phyloP scores from a whole-genome alignment of 768 basidiomycete species.

The Pisolithus marmoratus region DNA sequence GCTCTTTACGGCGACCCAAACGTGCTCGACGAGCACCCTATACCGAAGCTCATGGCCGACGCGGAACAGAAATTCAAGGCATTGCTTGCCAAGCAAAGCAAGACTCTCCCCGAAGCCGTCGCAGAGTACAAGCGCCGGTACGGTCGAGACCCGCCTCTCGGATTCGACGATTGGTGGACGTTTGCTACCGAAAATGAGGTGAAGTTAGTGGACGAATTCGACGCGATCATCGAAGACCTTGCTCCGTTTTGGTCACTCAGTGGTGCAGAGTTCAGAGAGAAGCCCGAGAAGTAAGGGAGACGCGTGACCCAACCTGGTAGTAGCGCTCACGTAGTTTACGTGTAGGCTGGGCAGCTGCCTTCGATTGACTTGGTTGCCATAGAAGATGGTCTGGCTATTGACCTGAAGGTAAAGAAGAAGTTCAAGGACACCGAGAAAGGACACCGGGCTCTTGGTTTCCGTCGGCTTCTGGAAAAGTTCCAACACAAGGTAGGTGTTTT shows the following conservation, averaged over 20 bases:
- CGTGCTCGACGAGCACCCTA: slow-evolving; percentile 59
- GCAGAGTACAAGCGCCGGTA: slow-evolving; percentile 78
- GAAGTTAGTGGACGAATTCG: slow-evolving; percentile 87
- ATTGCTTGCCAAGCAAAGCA: slow-evolving; percentile 71
- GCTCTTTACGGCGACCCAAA: not conserved
- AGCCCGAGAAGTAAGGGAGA: slow-evolving; percentile 45
- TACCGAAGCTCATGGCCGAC: slow-evolving; percentile 75
- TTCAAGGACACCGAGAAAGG: slow-evolving; percentile 66
- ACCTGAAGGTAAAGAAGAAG: slow-evolving; percentile 49
- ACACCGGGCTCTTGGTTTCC: slow-evolving; percentile 73
- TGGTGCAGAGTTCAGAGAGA: slow-evolving; percentile 64
- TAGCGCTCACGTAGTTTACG: not conserved
- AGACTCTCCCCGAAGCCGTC: slow-evolving; percentile 72
- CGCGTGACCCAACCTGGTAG: not conserved
- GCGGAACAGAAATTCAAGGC: slow-evolving; percentile 70
- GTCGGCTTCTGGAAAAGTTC: slow-evolving; percentile 69
- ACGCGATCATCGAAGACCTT: slow-evolving; percentile 71
- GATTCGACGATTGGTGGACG: slow-evolving; percentile 87
- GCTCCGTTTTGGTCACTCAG: slow-evolving; percentile 78
- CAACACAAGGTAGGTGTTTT: slow-evolving; percentile 45
- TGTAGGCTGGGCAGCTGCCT: slow-evolving; percentile 68
- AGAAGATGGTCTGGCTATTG: slow-evolving; percentile 51
- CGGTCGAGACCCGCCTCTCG: slow-evolving; percentile 73
- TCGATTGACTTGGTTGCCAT: slow-evolving; percentile 87
- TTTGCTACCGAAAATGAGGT: slow-evolving; percentile 71